Percentiles rank a stretch among this genome's conserved stretches.
Conservation (phyloP, 306 rosid species). For the Vachellia pachyceras region DNA sequence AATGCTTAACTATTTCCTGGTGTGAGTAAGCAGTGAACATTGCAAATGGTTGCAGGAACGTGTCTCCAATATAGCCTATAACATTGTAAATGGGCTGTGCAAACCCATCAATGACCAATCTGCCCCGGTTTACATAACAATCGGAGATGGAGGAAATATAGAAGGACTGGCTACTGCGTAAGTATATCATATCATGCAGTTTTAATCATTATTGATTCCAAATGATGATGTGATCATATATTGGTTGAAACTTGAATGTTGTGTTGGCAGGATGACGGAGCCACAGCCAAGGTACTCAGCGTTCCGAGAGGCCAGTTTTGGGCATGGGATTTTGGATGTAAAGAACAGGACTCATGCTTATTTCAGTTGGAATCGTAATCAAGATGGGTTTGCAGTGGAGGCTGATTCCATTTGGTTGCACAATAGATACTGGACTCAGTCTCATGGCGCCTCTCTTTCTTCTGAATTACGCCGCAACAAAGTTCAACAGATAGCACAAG, state of each 20-base stretch:
- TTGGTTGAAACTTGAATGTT: not conserved
- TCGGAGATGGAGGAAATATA: slow-evolving; percentile 88
- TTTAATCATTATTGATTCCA: not conserved
- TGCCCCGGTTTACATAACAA: slow-evolving; percentile 77
- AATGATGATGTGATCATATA: not conserved
- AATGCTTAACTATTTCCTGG: not conserved
- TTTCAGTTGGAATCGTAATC: slow-evolving; percentile 70
- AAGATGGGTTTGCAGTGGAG: slow-evolving; percentile 64
- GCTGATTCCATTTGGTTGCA: slow-evolving; percentile 66
- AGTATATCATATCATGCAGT: slow-evolving; percentile 1
- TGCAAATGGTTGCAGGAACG: slow-evolving; percentile 56
- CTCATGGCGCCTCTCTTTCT: slow-evolving; percentile 12
- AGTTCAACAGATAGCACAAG: not conserved
- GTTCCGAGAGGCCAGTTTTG: slow-evolving; percentile 75
- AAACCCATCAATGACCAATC: slow-evolving; percentile 49
- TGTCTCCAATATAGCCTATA: slow-evolving; percentile 66
- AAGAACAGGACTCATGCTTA: slow-evolving; percentile 62
- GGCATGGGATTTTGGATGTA: slow-evolving; percentile 68
- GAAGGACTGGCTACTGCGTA: slow-evolving; percentile 74
- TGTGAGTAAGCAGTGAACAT: not conserved
- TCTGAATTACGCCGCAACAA: not conserved
- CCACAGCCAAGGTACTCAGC: slow-evolving; percentile 89
- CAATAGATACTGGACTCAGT: slow-evolving; percentile 51
- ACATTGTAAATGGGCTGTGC: slow-evolving; percentile 58
- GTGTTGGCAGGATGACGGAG: slow-evolving; percentile 61